Percentiles rank a stretch among this genome's conserved stretches.
Conservation (phyloP, 2,329 filamentous ascomycete species). For the Cladosporium sp. region DNA sequence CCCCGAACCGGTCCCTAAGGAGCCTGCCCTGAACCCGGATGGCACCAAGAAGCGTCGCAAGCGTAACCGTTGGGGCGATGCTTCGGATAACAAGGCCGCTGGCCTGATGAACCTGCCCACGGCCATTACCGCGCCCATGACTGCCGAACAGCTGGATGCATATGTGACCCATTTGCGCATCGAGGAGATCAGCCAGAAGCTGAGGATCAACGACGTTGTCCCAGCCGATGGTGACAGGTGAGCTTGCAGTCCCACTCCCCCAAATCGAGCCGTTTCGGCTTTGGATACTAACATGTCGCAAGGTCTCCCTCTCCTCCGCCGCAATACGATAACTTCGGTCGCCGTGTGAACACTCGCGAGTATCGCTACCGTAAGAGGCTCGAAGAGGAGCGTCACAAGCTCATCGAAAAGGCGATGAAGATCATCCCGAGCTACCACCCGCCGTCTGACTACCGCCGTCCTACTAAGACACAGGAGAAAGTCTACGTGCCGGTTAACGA, state of each 20-base stretch:
- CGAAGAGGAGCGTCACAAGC: conserved; percentile 97
- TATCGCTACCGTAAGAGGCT: conserved; percentile 97
- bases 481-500: conserved; percentile 99
- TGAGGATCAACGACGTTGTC: conserved; percentile 97
- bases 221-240: conserved; percentile 94
- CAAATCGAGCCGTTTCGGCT: not conserved
- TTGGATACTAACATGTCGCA: conserved; percentile 3
- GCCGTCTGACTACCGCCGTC: conserved; percentile 94
- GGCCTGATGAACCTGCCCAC: conserved; percentile 96
- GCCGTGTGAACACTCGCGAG: conserved; percentile 98
- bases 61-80: conserved; percentile 97
- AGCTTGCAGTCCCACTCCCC: conserved; percentile 30
- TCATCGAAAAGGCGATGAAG: conserved; percentile 99
- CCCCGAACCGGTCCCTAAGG: conserved; percentile 45
- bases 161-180: conserved; percentile 95
- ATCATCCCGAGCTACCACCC: conserved; percentile 99
- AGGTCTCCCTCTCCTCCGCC: conserved; percentile 94
- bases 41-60: conserved; percentile 89
- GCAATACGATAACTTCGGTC: conserved; percentile 98
- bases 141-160: conserved; percentile 93
- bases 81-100: conserved; percentile 95
- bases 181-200: conserved; percentile 98
- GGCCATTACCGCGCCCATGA: conserved; percentile 96
- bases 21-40: conserved; percentile 46
- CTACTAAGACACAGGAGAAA: conserved; percentile 99